These are phyloP conservation scores for Hyphopichia wangnamkhiaoensis DNA, from an alignment of 1,139 yeast genomes.

Conservation along the genomic window DNA sequence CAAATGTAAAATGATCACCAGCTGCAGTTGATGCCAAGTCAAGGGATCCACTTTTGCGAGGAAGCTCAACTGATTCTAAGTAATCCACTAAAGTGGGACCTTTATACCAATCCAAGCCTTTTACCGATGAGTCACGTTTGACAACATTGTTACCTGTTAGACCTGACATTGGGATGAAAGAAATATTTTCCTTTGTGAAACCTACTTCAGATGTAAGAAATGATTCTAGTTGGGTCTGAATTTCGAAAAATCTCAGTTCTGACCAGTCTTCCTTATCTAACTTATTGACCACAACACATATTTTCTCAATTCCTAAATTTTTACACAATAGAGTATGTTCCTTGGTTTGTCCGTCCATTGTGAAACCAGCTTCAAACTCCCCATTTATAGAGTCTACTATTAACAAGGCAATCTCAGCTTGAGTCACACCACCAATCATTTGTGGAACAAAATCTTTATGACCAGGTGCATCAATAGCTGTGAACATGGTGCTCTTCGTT, in stretches of 20 bases:
- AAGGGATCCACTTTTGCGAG: constrained; percentile 15
- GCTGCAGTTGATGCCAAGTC: constrained; percentile 17
- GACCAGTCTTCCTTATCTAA: constrained; percentile 80
- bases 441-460: constrained; percentile 54
- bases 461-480: constrained; percentile 93
- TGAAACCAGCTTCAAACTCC: constrained; percentile 89
- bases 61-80: constrained; percentile 41
- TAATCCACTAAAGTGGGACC: constrained; percentile 67
- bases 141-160: constrained; percentile 81
- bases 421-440: constrained; percentile 55
- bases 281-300: constrained; percentile 84
- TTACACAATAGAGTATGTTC: constrained; percentile 88
- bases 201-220: constrained; percentile 63
- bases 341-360: constrained; percentile 87
- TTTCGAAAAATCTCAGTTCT: constrained; percentile 61
- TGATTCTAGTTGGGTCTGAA: constrained; percentile 55
- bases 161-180: constrained; percentile 86
- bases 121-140: constrained; percentile 30
- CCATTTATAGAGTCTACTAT: constrained; percentile 79
- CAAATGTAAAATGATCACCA: constrained; percentile 45
- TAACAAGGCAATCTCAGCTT: constrained; percentile 69
- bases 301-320: constrained; percentile 73
- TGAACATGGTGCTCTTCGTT: constrained; percentile 63
- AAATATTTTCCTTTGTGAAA: constrained; percentile 48
- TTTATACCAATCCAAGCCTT: constrained; percentile 56